Evolutionary conservation across 2,329 filamentous ascomycete species (phyloP).

Genomic region (Trichoderma simmonsii): DNA sequence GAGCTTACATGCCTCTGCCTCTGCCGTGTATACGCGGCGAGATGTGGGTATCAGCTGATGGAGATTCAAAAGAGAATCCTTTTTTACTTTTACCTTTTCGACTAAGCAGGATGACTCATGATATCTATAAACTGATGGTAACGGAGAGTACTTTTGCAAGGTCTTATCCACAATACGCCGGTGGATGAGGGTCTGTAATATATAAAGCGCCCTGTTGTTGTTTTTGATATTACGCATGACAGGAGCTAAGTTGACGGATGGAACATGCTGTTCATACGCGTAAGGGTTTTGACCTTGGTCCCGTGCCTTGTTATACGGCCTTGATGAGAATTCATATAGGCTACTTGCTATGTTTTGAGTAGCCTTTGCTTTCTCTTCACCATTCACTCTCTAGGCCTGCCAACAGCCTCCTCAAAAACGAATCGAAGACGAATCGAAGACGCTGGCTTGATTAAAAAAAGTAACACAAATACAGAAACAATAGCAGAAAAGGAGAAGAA

Average conservation of each 20-base stretch:
- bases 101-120: not conserved
- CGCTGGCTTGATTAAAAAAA: not conserved
- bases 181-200: not conserved
- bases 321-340: not conserved
- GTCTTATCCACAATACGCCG: not conserved
- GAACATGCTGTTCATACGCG: not conserved
- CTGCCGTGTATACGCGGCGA: not conserved
- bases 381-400: not conserved
- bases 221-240: not conserved
- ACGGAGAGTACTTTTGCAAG: not conserved
- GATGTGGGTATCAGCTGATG: not conserved
- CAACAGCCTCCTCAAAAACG: not conserved
- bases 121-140: not conserved
- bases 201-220: not conserved
- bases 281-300: not conserved
- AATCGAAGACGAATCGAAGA: not conserved
- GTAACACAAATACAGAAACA: not conserved
- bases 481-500: not conserved
- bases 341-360: not conserved
- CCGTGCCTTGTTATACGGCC: not conserved
- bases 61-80: not conserved
- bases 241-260: not conserved
- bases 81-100: not conserved
- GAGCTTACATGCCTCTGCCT: not conserved
- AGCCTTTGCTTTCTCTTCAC: not conserved